Evolutionary conservation across 176 grass and related monocot species (phyloP).

Genomic region (Avena sativa): DNA sequence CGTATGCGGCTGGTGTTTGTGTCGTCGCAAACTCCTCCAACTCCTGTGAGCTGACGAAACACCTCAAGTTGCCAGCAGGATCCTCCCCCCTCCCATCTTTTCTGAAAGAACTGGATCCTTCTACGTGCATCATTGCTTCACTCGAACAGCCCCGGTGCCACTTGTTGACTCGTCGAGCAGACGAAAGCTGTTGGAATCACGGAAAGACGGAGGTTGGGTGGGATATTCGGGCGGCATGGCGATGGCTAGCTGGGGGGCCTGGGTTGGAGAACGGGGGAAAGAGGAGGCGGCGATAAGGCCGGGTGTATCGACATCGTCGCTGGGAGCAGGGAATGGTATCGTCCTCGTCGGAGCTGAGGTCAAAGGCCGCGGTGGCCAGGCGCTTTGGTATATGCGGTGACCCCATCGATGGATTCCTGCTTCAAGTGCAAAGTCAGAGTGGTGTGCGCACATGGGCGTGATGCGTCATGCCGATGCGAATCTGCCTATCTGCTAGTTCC

Average conservation of each 20-base stretch:
- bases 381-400: conserved; percentile 41
- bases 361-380: background rate
- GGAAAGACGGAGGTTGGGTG: background rate
- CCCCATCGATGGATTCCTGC: conserved; percentile 28
- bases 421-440: conserved; percentile 42
- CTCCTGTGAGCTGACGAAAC: background rate
- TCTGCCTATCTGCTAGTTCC: conserved; percentile 48
- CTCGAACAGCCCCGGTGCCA: conserved; percentile 17
- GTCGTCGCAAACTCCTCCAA: conserved; percentile 40
- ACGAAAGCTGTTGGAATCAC: conserved; percentile 44
- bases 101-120: conserved; percentile 12
- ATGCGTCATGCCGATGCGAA: conserved; percentile 6
- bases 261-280: conserved; percentile 20
- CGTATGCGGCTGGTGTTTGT: conserved; percentile 22
- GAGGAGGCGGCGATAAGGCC: conserved; percentile 41
- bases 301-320: conserved; percentile 25
- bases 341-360: conserved; percentile 37
- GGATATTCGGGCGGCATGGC: conserved; percentile 32
- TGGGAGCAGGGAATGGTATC: conserved; percentile 44
- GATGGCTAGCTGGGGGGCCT: conserved; percentile 17
- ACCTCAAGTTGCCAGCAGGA: background rate
- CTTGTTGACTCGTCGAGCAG: conserved; percentile 19
- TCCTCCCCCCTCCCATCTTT: background rate
- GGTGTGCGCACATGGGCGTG: conserved; percentile 32
- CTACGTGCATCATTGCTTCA: background rate